Conservation (phyloP, 139 green algal species). For the Chlorella sorokiniana region DNA sequence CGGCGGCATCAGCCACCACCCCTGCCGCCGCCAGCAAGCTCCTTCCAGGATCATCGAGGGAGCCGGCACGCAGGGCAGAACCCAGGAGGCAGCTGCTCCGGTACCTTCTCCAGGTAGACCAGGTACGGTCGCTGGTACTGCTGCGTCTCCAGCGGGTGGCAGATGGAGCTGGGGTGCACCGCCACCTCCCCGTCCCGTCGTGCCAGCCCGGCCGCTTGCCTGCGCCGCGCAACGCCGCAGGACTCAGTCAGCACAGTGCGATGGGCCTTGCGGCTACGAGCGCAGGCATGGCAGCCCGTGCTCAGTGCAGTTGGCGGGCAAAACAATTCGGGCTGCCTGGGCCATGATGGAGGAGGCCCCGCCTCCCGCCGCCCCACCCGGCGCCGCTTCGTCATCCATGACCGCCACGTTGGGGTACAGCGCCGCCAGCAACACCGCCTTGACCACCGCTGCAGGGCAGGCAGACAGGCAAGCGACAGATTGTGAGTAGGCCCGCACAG, state of each 20-base stretch:
- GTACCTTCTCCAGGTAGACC: slow-evolving; percentile 86
- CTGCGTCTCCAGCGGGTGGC: slow-evolving; percentile 46
- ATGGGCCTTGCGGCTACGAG: no score
- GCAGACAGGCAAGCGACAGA: background rate
- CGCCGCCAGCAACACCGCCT: slow-evolving; percentile 81
- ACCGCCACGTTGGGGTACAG: slow-evolving; percentile 88
- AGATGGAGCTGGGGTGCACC: slow-evolving; percentile 75
- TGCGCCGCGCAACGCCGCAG: background rate
- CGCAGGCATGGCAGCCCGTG: no score
- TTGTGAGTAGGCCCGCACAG: background rate
- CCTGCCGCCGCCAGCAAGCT: no score
- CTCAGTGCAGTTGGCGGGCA: no score
- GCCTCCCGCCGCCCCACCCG: slow-evolving; percentile 5
- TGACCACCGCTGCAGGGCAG: slow-evolving; percentile 50
- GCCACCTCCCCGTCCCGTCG: slow-evolving; percentile 61
- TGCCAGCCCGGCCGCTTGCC: slow-evolving; percentile 55
- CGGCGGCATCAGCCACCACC: no score
- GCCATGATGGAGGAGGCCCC: no score
- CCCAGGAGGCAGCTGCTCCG: background rate
- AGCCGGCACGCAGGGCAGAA: background rate
- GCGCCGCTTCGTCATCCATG: slow-evolving; percentile 56
- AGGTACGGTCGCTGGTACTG: slow-evolving; percentile 73
- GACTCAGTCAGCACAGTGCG: no score
- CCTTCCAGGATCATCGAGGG: no score
- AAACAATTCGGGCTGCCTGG: no score